phyloP scores from a whole-genome alignment of 2,329 filamentous ascomycete species.

The Arthrinium phaeospermum region DNA sequence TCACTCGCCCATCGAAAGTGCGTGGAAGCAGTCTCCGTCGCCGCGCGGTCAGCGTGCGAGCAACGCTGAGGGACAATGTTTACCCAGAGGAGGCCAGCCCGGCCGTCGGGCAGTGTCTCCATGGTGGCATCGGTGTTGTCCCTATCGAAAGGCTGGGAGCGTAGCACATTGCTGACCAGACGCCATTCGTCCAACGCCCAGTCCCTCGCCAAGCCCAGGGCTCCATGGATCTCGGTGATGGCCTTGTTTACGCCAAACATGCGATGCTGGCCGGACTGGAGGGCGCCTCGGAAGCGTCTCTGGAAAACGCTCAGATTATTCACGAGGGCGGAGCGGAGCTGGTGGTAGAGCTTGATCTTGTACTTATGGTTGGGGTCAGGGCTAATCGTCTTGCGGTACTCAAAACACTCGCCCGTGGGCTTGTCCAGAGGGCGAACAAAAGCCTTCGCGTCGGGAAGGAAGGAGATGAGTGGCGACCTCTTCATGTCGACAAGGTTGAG shows the following conservation, averaged over 20 bases:
- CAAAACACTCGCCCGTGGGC: neutral
- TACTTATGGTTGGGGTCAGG: neutral
- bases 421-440: neutral
- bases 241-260: neutral
- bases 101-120: neutral
- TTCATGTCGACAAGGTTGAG: slow-evolving; percentile 10
- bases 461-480: neutral
- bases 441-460: neutral
- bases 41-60: no score
- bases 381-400: slow-evolving; percentile 1
- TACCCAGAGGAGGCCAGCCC: slow-evolving; percentile 5
- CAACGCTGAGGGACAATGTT: neutral
- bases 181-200: neutral
- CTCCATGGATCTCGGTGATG: neutral
- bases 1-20: neutral
- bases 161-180: neutral
- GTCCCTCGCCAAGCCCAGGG: neutral
- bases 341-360: neutral
- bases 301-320: neutral
- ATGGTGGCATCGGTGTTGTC: neutral
- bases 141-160: neutral
- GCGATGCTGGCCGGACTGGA: neutral
- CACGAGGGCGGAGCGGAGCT: neutral
- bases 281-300: neutral
- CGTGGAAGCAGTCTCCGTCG: no score